Conservation (phyloP, 2,329 filamentous ascomycete species). For the Xylariaceae sp. region DNA sequence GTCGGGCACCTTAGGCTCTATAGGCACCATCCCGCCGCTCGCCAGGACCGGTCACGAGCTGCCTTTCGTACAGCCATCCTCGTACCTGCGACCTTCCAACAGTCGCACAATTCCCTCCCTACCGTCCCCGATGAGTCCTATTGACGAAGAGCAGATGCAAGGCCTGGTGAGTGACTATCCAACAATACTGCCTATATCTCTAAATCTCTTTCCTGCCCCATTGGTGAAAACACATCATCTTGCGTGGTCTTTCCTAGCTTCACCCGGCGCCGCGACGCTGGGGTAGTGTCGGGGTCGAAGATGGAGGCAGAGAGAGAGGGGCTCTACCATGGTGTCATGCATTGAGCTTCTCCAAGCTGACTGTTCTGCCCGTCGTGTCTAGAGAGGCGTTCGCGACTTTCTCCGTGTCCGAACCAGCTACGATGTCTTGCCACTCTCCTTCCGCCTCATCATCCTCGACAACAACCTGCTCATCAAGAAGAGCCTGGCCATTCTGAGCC, state of each 20-base stretch:
- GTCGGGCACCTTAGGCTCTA: conserved; percentile 3
- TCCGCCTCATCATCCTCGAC: conserved; percentile 92
- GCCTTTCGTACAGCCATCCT: conserved; percentile 59
- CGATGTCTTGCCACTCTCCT: conserved; percentile 94
- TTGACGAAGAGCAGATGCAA: conserved; percentile 75
- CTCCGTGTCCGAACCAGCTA: conserved; percentile 95
- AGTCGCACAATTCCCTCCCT: conserved; percentile 42
- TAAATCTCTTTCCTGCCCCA: too few species aligned
- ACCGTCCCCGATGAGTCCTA: conserved; percentile 52
- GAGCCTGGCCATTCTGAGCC: conserved; percentile 89
- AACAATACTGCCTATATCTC: not conserved
- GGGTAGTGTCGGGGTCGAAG: not conserved
- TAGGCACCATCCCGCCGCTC: conserved; percentile 23
- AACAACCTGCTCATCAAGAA: conserved; percentile 95
- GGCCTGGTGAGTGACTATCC: conserved; percentile 61
- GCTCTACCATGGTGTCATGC: not conserved
- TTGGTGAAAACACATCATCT: too few species aligned
- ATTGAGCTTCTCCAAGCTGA: conserved; percentile 13
- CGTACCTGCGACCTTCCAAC: conserved; percentile 48
- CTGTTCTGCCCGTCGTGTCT: conserved; percentile 19
- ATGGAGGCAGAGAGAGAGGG: conserved; percentile 1
- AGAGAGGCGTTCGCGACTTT: conserved; percentile 93
- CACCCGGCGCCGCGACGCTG: not conserved
- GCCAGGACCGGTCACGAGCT: conserved; percentile 45
- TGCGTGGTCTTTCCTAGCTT: too few species aligned